Evolutionary conservation across 208 protist species (phyloP).

Genomic region (Acanthamoeba lenticulata): DNA sequence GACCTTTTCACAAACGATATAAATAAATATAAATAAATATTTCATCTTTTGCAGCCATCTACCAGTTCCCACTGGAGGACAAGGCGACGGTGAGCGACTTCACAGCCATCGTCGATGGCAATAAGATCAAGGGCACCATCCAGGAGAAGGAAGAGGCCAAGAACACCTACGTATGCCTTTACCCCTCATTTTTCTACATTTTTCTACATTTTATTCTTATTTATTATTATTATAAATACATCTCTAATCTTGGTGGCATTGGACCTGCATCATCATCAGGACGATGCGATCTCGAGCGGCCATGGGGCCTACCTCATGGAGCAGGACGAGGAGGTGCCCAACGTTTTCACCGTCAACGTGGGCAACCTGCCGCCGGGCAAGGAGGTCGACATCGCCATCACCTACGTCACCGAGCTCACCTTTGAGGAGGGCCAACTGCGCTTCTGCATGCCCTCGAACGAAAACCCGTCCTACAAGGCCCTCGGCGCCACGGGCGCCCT

Average conservation of each 20-base stretch:
- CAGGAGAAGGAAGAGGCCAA: conserved; percentile 83
- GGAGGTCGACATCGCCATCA: conserved; percentile 49
- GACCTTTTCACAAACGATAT: no score
- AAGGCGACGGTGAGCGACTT: conserved; percentile 84
- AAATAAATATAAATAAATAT: neutral
- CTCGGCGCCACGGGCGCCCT: neutral
- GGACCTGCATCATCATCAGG: neutral
- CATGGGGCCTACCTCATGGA: conserved; percentile 71
- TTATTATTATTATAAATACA: no score
- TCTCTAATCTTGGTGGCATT: no score
- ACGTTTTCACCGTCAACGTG: conserved; percentile 73
- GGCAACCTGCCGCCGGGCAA: conserved; percentile 69
- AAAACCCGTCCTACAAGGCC: neutral
- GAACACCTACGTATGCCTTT: conserved; percentile 68
- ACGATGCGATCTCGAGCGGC: conserved; percentile 69
- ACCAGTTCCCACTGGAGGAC: conserved; percentile 85
- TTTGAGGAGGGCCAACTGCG: neutral
- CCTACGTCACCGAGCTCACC: conserved; percentile 67
- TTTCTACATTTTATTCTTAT: neutral
- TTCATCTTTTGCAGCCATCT: conserved; percentile 8
- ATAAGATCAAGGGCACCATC: conserved; percentile 81
- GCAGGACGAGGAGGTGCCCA: conserved; percentile 38
- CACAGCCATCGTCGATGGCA: conserved; percentile 82
- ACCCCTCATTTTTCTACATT: neutral
- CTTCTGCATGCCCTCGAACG: neutral